Percentiles rank a stretch among this genome's conserved stretches.
Conservation (phyloP, 208 protist species). For the Zelonia costaricensis region DNA sequence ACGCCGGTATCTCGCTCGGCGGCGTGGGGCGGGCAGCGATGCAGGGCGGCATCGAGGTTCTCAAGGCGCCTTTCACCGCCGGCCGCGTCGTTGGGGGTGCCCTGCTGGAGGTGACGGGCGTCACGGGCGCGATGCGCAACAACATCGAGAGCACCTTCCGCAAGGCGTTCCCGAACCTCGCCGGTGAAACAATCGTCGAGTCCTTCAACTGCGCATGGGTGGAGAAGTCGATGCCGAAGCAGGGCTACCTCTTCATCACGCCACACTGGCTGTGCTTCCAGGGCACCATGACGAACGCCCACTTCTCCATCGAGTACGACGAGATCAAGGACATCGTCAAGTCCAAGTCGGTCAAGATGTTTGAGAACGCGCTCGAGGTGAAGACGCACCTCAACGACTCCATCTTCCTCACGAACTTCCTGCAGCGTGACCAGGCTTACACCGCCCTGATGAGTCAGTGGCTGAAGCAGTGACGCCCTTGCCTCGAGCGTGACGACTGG, state of each 20-base stretch:
- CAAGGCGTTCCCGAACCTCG: slow-evolving; percentile 59
- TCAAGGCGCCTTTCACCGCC: slow-evolving; percentile 73
- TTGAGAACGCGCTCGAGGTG: slow-evolving; percentile 72
- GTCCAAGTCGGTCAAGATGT: slow-evolving; percentile 57
- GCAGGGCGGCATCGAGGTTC: slow-evolving; percentile 65
- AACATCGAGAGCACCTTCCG: slow-evolving; percentile 64
- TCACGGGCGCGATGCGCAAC: slow-evolving; percentile 60
- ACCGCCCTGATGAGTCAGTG: slow-evolving; percentile 75
- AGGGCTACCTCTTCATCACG: slow-evolving; percentile 70
- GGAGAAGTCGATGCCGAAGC: slow-evolving; percentile 40
- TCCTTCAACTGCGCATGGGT: slow-evolving; percentile 55
- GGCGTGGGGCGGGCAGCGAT: slow-evolving; percentile 59
- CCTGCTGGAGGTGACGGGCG: slow-evolving; percentile 69
- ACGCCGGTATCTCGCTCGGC: slow-evolving; percentile 37
- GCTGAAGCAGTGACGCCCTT: slow-evolving; percentile 67
- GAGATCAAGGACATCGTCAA: slow-evolving; percentile 85
- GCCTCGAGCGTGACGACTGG: too few species aligned
- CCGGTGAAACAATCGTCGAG: slow-evolving; percentile 60
- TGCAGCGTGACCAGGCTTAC: slow-evolving; percentile 75
- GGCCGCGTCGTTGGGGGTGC: slow-evolving; percentile 59
- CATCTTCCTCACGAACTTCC: slow-evolving; percentile 65
- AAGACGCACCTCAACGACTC: slow-evolving; percentile 63
- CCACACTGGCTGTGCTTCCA: slow-evolving; percentile 74
- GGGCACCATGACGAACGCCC: slow-evolving; percentile 29
- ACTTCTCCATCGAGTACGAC: slow-evolving; percentile 78